Evolutionary conservation across 805 yeast species (phyloP), one percentile per base, ranked within the genome.

Genomic region (Lipomyces kockii): DNA sequence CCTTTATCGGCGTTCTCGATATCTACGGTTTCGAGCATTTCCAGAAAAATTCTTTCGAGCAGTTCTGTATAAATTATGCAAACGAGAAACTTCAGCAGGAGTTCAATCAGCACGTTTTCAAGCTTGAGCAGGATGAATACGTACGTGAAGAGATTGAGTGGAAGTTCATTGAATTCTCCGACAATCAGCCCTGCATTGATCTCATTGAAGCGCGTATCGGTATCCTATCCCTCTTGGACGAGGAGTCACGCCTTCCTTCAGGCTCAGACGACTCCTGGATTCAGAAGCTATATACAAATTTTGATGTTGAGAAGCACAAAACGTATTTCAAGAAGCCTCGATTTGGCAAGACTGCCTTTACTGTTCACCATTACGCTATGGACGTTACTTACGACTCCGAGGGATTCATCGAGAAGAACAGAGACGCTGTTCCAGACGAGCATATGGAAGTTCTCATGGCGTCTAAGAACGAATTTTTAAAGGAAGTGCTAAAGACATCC

Each of bases 1-100:
- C 91, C 1, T 95, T 94, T 74, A 94, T 94, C 75, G 99, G 99
- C 78, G 98, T 94, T 37, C 84, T 94, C 74, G 99, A 94, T 88
- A 94, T 94, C 74, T 94, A 94, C 76, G 99, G 99, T 29, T 94
- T 94, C 78, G 99, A 94, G 80, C 98, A 94, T 80, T 94, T 94
- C 78, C 93, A 91, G 73, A 88, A 86, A 75, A 94, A 94, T 80
- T 92, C 97, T 8, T 94, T 94, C 76, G 99, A 94, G 80, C 99
- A 94, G 79, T 94, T 94, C 80, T 94, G 99, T 82, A 93, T 93
- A 80, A 93, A 93, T 78, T 93, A 93, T 78, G 97, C 98, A 57
- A 93, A 93, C 80, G 99, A 94, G 81, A 94, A 94, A 80, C 84
- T 94, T 74, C 98, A 94, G 80, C 98, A 94, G 80, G 98, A 94